phyloP scores from a whole-genome alignment of 108 stramenopile genomes.

The Nannochloropsis salina region DNA sequence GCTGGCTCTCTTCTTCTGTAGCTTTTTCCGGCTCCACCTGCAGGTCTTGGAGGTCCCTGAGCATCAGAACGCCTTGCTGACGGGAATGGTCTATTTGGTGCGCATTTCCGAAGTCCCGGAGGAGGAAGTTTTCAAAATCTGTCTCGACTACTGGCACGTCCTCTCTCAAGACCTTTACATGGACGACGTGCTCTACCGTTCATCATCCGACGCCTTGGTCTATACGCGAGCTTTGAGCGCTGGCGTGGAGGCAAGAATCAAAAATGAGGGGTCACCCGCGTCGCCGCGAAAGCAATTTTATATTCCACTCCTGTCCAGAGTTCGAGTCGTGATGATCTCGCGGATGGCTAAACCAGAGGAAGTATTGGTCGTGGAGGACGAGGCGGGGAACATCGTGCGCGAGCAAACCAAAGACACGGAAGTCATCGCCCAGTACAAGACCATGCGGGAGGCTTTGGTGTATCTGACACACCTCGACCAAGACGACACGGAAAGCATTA shows the following conservation, averaged over 20 bases:
- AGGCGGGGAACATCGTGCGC: slow-evolving; percentile 94
- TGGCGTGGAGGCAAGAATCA: not conserved
- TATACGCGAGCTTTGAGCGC: not conserved
- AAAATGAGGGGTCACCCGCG: not conserved
- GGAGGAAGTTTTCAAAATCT: slow-evolving; percentile 96
- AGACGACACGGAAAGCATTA: slow-evolving; percentile 94
- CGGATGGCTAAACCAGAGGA: slow-evolving; percentile 99
- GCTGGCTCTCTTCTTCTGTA: slow-evolving; percentile 84
- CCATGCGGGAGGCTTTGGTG: slow-evolving; percentile 93
- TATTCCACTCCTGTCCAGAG: slow-evolving; percentile 71
- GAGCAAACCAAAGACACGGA: slow-evolving; percentile 96
- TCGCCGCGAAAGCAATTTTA: slow-evolving; percentile 58
- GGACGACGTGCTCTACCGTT: slow-evolving; percentile 24
- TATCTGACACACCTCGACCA: slow-evolving; percentile 96
- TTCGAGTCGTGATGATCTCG: slow-evolving; percentile 88
- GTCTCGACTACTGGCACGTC: slow-evolving; percentile 94
- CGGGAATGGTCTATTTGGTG: slow-evolving; percentile 86
- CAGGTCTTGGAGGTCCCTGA: slow-evolving; percentile 76
- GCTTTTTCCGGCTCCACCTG: slow-evolving; percentile 82
- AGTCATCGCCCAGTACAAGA: slow-evolving; percentile 98
- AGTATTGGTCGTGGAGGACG: slow-evolving; percentile 97
- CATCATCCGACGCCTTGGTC: not conserved
- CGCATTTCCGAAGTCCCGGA: slow-evolving; percentile 86
- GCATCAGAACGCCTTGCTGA: slow-evolving; percentile 69
- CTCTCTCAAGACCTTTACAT: slow-evolving; percentile 91